phyloP scores from a whole-genome alignment of 2,329 filamentous ascomycete genomes.

The Cladosporium colombiae region DNA sequence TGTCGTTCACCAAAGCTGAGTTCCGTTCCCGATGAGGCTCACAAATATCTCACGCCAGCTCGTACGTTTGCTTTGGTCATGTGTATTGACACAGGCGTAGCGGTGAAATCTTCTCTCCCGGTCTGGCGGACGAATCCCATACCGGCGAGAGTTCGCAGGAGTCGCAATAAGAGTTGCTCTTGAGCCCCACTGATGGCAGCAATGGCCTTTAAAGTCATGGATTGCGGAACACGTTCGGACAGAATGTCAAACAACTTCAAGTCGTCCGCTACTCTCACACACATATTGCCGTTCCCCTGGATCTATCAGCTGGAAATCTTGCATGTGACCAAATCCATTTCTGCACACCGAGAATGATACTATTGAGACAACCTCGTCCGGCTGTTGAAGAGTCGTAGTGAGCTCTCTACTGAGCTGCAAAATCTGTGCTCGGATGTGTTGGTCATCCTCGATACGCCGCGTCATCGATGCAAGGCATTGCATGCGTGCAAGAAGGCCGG shows the following conservation, averaged over 20 bases:
- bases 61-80: background rate
- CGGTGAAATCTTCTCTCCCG: background rate
- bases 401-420: background rate
- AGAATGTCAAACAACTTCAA: background rate
- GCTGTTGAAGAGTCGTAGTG: background rate
- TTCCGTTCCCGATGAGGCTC: background rate
- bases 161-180: background rate
- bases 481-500: background rate
- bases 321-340: background rate
- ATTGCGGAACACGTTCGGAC: background rate
- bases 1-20: background rate
- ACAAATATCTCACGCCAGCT: background rate
- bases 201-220: background rate
- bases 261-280: background rate
- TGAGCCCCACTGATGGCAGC: background rate
- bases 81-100: background rate
- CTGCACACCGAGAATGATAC: background rate
- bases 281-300: background rate
- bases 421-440: background rate
- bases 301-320: background rate
- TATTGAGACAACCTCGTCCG: background rate
- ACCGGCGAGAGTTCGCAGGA: background rate
- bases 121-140: background rate
- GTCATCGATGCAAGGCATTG: background rate
- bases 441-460: background rate